Base-by-base conservation (phyloP, 257 asterid species). In the Hygrophila difformis region DNA sequence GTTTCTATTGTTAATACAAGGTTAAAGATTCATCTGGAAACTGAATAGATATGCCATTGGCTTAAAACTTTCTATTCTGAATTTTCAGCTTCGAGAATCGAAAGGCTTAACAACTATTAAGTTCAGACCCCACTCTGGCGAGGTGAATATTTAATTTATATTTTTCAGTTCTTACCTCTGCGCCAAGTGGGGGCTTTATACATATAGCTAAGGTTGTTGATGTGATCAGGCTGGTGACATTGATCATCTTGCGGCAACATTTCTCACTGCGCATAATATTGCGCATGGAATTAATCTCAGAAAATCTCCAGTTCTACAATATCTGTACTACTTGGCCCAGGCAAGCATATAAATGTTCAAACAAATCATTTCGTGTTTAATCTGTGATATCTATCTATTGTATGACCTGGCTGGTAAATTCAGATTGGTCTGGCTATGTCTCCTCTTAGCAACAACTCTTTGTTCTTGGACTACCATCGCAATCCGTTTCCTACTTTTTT, bases 371-470 rank as follows among this genome's bases (percentile, higher is more conserved):
- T n/a, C 37, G 23, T 31, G 43, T 36, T 45, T 24, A 8, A 56
- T 17, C 28, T 31, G 20, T 28, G 15, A 18, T 23, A 31, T 68
- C 51, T 65, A 57, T 61, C n/a, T n/a, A n/a, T n/a, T n/a, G 33
- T 60, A 45, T 53, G 48, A 49, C 53, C 38, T 48, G 45, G 43
- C 50, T 34, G 41, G 18, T 43, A 47, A 47, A 41, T 69, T 50
- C 82, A 88, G 97, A 88, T 88, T 79, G 97, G 97, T 54, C 71
- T 88, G 65, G 97, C 95, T 18, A 88, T 88, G 97, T 88, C 97
- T 64, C 97, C 97, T 39, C 63, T 88, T 69, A 88, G 97, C 87
- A 88, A 88, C 79, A 88, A 88, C 75, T 88, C 97, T 6, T 58
- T 88, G 57, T 88, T 88, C 74, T 60, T 88, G 59, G 97, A 88